These are phyloP conservation scores for Zizania latifolia DNA, from an alignment of 176 grass and related monocot species.

Conservation along the genomic window DNA sequence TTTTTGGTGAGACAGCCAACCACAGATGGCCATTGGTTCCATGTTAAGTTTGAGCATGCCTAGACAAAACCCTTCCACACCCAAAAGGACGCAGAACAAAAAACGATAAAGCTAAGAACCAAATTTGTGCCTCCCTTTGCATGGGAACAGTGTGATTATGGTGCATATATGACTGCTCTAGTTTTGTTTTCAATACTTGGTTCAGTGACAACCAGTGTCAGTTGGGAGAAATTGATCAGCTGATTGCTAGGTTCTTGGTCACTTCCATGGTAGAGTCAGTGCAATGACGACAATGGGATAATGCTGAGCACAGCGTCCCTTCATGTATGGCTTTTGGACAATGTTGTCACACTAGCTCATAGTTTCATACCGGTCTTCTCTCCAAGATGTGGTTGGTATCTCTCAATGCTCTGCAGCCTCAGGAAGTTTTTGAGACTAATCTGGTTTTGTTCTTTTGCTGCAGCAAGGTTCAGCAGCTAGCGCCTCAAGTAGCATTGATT, in stretches of 20 bases:
- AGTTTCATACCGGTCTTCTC: neutral
- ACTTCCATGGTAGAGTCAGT: neutral
- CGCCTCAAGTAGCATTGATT: neutral
- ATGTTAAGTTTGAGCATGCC: neutral
- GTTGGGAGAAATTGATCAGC: neutral
- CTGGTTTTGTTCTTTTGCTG: neutral
- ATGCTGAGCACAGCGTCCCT: neutral
- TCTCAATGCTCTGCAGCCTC: neutral
- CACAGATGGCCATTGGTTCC: neutral
- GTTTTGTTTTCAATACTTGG: neutral
- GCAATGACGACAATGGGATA: neutral
- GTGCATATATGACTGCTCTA: neutral
- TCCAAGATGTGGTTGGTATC: neutral
- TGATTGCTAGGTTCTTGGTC: neutral
- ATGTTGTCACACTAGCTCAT: neutral
- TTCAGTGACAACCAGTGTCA: neutral
- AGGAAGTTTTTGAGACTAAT: neutral
- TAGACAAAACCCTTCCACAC: neutral
- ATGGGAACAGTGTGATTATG: neutral
- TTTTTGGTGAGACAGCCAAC: slow-evolving; percentile 51
- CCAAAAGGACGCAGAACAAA: neutral
- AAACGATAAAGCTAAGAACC: neutral
- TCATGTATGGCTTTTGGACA: neutral
- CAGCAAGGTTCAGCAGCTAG: neutral
- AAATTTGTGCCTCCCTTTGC: neutral